Percentiles rank a stretch among this genome's conserved stretches.
phyloP scores from a whole-genome alignment of 805 yeast species.

The Hanseniaspora osmophila region DNA sequence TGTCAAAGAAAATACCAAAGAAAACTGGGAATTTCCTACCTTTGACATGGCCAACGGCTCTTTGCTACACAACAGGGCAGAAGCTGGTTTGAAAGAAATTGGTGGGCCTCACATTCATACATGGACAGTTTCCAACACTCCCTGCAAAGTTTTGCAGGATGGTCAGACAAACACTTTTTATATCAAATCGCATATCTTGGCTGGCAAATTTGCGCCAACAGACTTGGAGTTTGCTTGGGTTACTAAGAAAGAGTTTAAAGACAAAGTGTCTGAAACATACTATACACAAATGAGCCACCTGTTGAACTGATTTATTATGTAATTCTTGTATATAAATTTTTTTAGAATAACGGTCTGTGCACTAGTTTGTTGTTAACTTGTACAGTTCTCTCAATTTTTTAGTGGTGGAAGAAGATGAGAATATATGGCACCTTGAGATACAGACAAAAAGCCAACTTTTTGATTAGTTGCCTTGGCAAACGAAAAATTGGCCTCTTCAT shows the following conservation, averaged over 20 bases:
- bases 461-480: not conserved
- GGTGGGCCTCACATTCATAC: constrained; percentile 73
- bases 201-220: constrained; percentile 52
- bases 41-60: constrained; percentile 32
- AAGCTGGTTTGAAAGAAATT: constrained; percentile 48
- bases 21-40: constrained; percentile 66
- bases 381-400: not conserved
- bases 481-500: not conserved
- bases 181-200: constrained; percentile 75
- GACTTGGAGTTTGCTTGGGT: constrained; percentile 63
- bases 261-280: constrained; percentile 38
- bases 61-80: constrained; percentile 59
- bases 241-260: constrained; percentile 60
- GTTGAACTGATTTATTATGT: constrained; percentile 19
- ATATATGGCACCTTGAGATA: not conserved
- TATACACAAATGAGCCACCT: constrained; percentile 35
- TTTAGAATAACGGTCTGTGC: constrained; percentile 4
- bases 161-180: constrained; percentile 38
- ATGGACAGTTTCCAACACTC: constrained; percentile 84
- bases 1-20: constrained; percentile 30
- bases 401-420: too few species aligned
- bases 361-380: constrained; percentile 3
- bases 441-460: not conserved
- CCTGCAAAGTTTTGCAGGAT: constrained; percentile 51
- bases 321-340: constrained; percentile 1